A percentile compares a stretch with the other conserved stretches of the same genome.
Evolutionary conservation across 192 early-diverging fungal genomes (phyloP).

Genomic region (Coemansia sp.): DNA sequence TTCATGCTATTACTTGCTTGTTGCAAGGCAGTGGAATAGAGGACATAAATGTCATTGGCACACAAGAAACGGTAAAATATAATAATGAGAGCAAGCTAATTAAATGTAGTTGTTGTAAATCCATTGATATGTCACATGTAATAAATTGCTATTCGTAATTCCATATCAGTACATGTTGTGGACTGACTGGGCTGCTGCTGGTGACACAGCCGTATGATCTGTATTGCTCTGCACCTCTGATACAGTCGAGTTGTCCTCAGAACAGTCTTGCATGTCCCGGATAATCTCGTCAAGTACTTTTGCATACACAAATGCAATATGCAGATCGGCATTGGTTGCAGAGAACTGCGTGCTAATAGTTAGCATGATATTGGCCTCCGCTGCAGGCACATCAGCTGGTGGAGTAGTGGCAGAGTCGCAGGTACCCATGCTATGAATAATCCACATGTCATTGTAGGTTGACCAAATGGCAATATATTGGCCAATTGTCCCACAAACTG

Average conservation of each 20-base stretch:
- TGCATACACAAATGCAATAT: conserved; percentile 1
- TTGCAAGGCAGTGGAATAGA: too few relatives aligned
- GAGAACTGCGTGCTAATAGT: neutral
- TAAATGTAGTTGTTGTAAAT: too few relatives aligned
- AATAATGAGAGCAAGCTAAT: neutral
- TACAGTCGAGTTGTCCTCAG: neutral
- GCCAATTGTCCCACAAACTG: neutral
- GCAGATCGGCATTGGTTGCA: neutral
- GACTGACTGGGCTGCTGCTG: neutral
- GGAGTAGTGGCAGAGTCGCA: neutral
- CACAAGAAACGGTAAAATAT: too few relatives aligned
- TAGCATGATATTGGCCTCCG: neutral
- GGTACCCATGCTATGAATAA: neutral
- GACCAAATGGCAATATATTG: neutral
- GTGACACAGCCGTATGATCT: neutral
- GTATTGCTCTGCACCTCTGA: neutral
- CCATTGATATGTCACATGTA: neutral
- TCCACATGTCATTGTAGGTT: neutral
- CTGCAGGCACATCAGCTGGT: neutral
- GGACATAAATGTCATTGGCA: too few relatives aligned
- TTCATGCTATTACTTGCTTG: too few relatives aligned
- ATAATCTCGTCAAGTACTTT: neutral
- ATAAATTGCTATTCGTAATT: neutral
- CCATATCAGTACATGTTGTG: neutral
- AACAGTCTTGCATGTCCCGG: neutral